A percentile compares a stretch with the other conserved stretches of the same genome.
Evolutionary conservation across 2,329 filamentous ascomycete genomes (phyloP).

Genomic region (Ascochyta viciae-villosae): DNA sequence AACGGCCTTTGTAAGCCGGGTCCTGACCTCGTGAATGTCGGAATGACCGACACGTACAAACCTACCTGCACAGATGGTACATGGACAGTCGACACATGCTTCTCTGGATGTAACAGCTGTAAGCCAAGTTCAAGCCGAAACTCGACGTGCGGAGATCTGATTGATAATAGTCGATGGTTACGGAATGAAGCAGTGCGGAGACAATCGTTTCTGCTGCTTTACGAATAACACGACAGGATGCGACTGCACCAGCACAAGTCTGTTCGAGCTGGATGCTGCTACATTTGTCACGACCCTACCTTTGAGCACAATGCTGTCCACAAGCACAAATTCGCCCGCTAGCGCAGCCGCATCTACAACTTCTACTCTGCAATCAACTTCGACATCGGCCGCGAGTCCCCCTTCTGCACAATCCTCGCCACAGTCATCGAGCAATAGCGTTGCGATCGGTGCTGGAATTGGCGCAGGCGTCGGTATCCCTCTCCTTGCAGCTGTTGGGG

Average conservation of each 20-base stretch:
- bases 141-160: background rate
- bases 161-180: background rate
- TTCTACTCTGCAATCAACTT: background rate
- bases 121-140: background rate
- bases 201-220: slow-evolving; percentile 13
- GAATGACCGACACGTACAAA: slow-evolving; percentile 5
- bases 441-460: slow-evolving; percentile 10
- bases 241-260: slow-evolving; percentile 5
- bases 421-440: background rate
- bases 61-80: slow-evolving; percentile 13
- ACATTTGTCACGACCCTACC: slow-evolving; percentile 15
- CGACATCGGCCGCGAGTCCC: background rate
- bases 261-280: slow-evolving; percentile 10
- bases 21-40: slow-evolving; percentile 2
- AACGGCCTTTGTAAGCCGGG: slow-evolving; percentile 11
- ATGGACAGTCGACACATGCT: slow-evolving; percentile 7
- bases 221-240: slow-evolving; percentile 2
- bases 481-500: slow-evolving; percentile 3
- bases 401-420: background rate
- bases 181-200: slow-evolving; percentile 13
- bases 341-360: slow-evolving; percentile 6
- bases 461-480: slow-evolving; percentile 4
- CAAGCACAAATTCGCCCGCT: background rate
- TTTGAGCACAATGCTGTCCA: slow-evolving; percentile 1
- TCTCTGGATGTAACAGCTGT: slow-evolving; percentile 12